Conservation (phyloP, 805 yeast species). For the Nakazawaea ambrosiae region DNA sequence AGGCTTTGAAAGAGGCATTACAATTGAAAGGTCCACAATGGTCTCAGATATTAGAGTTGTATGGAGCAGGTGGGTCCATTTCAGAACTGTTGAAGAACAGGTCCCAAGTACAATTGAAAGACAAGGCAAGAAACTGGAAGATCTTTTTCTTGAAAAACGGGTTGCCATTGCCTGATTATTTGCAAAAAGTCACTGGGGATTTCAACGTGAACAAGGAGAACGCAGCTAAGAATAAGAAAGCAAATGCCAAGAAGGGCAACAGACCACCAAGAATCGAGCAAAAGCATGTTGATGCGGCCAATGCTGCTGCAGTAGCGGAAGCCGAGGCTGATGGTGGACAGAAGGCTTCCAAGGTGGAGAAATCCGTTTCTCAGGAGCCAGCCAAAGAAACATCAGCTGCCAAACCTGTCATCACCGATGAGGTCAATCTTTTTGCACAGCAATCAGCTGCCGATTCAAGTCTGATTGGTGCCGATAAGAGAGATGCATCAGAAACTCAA, state of each 20-base stretch:
- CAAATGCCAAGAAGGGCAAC: not conserved
- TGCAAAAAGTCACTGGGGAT: constrained; percentile 84
- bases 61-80: constrained; percentile 89
- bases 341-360: no score
- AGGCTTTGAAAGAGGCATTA: constrained; percentile 73
- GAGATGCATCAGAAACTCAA: not conserved
- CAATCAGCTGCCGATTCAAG: not conserved
- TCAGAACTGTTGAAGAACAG: constrained; percentile 82
- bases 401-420: not conserved
- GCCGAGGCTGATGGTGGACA: not conserved
- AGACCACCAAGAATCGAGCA: constrained; percentile 10
- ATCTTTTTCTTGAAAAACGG: constrained; percentile 74
- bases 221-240: not conserved
- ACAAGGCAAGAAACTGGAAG: constrained; percentile 95
- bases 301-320: constrained; percentile 2
- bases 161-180: constrained; percentile 70
- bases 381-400: not conserved
- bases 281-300: constrained; percentile 9
- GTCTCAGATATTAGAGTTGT: constrained; percentile 84
- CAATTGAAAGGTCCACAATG: constrained; percentile 87
- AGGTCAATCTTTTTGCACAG: not conserved
- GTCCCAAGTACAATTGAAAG: constrained; percentile 88
- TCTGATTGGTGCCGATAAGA: not conserved
- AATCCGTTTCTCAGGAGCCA: not conserved
- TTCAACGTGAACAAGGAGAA: not conserved